Evolutionary conservation across 106 monocot species (phyloP).

Genomic region (Allium fistulosum): DNA sequence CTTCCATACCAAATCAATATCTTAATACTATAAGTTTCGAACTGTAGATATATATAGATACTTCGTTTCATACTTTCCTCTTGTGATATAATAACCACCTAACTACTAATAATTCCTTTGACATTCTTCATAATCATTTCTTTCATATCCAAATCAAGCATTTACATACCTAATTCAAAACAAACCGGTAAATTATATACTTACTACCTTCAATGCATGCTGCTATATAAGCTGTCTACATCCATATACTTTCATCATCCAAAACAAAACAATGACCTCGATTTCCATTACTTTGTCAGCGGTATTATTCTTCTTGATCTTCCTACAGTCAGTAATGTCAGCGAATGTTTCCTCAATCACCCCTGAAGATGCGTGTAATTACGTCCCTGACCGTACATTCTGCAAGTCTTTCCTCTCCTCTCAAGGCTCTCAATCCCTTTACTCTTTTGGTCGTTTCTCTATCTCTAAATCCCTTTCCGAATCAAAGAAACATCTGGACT

Average conservation of each 20-base stretch:
- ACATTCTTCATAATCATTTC: neutral
- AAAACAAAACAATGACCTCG: neutral
- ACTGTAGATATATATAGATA: too few species aligned
- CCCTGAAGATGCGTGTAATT: slow-evolving; percentile 21
- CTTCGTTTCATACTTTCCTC: too few species aligned
- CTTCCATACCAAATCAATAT: too few species aligned
- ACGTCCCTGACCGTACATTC: slow-evolving; percentile 25
- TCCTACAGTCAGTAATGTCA: neutral
- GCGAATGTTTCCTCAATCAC: slow-evolving; percentile 7
- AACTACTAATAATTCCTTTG: neutral
- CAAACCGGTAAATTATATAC: neutral
- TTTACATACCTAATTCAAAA: neutral
- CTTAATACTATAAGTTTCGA: too few species aligned
- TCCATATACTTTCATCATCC: neutral
- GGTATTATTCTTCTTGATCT: neutral
- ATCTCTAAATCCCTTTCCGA: slow-evolving; percentile 30
- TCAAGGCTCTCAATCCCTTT: slow-evolving; percentile 14
- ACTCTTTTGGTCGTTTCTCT: slow-evolving; percentile 39
- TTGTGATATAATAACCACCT: neutral
- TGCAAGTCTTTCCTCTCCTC: slow-evolving; percentile 27
- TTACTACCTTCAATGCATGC: neutral
- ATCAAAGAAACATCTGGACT: slow-evolving; percentile 12
- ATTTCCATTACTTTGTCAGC: neutral
- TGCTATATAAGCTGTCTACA: neutral
- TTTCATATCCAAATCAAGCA: neutral